Evolutionary conservation across 768 basidiomycete species (phyloP).

Genomic region (Psilocybe tampanensis): DNA sequence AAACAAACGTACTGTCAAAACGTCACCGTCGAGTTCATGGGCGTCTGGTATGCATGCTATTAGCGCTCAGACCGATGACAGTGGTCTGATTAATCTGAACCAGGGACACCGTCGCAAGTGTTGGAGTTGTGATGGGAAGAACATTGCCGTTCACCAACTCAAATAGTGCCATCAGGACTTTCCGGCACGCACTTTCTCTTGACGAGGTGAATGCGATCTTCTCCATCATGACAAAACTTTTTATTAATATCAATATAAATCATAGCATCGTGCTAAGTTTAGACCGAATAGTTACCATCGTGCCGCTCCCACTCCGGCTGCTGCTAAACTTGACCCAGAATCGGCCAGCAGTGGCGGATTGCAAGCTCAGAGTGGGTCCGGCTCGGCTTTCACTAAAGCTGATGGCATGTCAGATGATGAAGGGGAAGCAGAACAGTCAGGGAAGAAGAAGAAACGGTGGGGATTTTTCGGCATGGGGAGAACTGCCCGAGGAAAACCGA

Average conservation of each 20-base stretch:
- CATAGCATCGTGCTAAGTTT: slow-evolving; percentile 67
- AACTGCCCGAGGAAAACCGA: slow-evolving; percentile 8
- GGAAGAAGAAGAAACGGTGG: slow-evolving; percentile 18
- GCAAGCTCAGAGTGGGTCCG: not conserved
- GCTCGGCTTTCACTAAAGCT: not conserved
- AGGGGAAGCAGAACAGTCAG: not conserved
- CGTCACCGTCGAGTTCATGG: slow-evolving; percentile 79
- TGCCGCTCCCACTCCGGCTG: slow-evolving; percentile 27
- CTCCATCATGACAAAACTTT: not conserved
- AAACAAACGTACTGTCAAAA: slow-evolving; percentile 69
- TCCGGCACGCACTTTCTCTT: slow-evolving; percentile 77
- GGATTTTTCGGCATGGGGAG: slow-evolving; percentile 13
- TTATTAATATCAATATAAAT: not conserved
- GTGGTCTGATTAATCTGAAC: slow-evolving; percentile 1
- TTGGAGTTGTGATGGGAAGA: slow-evolving; percentile 62
- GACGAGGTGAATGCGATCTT: slow-evolving; percentile 59
- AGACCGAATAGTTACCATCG: slow-evolving; percentile 65
- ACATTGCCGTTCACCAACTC: slow-evolving; percentile 68
- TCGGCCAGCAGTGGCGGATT: slow-evolving; percentile 14
- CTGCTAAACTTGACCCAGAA: slow-evolving; percentile 29
- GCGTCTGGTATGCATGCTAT: slow-evolving; percentile 60
- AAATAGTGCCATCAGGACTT: slow-evolving; percentile 65
- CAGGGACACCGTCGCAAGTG: slow-evolving; percentile 82
- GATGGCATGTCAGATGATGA: not conserved
- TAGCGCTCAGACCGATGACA: slow-evolving; percentile 20